Conservation (phyloP, 179 eudicot species). For the Kewa caespitosa region DNA sequence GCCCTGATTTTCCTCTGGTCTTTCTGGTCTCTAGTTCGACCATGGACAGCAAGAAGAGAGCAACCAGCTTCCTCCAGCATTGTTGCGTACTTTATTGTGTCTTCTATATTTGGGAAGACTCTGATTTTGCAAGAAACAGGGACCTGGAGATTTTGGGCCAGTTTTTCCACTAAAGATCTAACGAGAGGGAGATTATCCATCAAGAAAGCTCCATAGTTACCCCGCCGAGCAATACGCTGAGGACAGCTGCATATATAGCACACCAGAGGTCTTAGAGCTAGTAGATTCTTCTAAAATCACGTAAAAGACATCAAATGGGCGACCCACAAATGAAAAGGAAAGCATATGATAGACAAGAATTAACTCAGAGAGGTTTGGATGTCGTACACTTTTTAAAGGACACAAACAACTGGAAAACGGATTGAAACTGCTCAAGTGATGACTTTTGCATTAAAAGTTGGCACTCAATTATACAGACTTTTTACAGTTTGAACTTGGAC, state of each 20-base stretch:
- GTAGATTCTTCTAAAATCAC: not conserved
- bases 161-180: constrained; percentile 74
- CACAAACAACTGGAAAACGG: not conserved
- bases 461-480: too few species aligned
- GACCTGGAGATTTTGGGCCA: constrained; percentile 69
- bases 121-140: constrained; percentile 98
- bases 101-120: constrained; percentile 71
- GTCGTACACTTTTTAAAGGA: not conserved
- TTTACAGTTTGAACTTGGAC: not conserved
- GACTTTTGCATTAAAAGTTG: too few species aligned
- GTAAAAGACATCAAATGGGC: not conserved
- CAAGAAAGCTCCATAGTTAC: constrained; percentile 91
- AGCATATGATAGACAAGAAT: too few species aligned
- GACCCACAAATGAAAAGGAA: not conserved
- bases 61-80: constrained; percentile 99
- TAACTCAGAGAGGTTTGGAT: not conserved
- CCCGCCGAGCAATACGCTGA: constrained; percentile 88
- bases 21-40: constrained; percentile 94
- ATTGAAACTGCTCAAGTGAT: not conserved
- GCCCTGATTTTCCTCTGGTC: constrained; percentile 88
- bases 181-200: constrained; percentile 96
- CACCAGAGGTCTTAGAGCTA: not conserved
- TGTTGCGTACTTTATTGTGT: constrained; percentile 77
- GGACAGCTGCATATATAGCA: constrained; percentile 67
- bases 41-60: constrained; percentile 92